Conservation (phyloP, 176 grass and related monocot genomes). For the Carex myosuroides region DNA sequence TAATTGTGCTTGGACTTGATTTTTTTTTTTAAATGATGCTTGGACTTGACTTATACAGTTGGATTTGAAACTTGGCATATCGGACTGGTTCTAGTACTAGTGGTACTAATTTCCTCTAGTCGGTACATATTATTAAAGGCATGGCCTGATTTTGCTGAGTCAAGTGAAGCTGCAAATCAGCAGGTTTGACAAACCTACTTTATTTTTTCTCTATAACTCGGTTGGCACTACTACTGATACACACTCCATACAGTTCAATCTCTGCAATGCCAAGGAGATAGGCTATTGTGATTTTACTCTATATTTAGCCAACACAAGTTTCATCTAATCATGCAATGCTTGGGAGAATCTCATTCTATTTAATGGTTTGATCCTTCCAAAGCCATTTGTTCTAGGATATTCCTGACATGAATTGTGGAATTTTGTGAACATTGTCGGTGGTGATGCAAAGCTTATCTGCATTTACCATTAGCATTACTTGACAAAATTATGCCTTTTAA, state of each 20-base stretch:
- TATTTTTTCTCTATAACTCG: neutral
- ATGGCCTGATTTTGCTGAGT: slow-evolving; percentile 83
- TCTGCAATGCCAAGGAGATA: neutral
- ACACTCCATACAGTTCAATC: neutral
- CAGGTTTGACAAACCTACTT: slow-evolving; percentile 34
- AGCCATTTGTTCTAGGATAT: neutral
- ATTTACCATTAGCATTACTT: neutral
- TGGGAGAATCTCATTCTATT: neutral
- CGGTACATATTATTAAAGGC: slow-evolving; percentile 58
- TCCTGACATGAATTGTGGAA: neutral
- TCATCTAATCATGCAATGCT: neutral
- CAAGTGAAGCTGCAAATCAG: slow-evolving; percentile 74
- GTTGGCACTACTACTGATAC: neutral
- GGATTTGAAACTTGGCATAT: slow-evolving; percentile 81
- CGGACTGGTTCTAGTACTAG: slow-evolving; percentile 51
- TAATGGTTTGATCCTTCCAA: neutral
- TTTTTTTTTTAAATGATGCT: slow-evolving; percentile 8
- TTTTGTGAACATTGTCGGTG: neutral
- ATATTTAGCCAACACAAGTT: neutral
- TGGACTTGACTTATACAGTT: slow-evolving; percentile 52
- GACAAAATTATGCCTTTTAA: neutral
- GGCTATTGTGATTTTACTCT: neutral
- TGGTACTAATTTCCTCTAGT: slow-evolving; percentile 57
- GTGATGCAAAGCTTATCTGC: neutral
- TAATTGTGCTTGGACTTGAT: slow-evolving; percentile 46